These are phyloP conservation scores for Yarrowia hollandica DNA, from an alignment of 805 yeast genomes.

Conservation along the genomic window DNA sequence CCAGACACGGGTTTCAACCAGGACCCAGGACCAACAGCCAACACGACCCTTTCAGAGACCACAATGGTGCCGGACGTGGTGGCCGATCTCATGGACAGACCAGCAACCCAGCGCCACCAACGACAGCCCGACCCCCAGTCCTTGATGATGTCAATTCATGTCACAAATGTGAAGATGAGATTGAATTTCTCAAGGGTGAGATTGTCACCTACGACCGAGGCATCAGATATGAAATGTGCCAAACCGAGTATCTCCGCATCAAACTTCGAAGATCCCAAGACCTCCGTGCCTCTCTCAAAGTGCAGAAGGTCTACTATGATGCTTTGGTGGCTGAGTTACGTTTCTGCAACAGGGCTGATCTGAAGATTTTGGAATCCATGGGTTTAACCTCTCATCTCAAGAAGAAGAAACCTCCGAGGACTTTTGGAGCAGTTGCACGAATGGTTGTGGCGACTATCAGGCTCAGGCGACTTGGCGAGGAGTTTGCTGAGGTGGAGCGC, in stretches of 20 bases:
- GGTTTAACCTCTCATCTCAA: slow-evolving; percentile 7
- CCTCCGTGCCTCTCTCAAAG: background rate
- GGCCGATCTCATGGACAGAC: background rate
- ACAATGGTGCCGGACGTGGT: too few relatives aligned
- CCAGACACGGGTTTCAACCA: slow-evolving; percentile 9
- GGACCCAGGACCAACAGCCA: background rate
- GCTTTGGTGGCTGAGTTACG: slow-evolving; percentile 17
- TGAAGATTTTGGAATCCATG: slow-evolving; percentile 13
- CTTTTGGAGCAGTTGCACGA: slow-evolving; percentile 20
- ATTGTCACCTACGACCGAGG: slow-evolving; percentile 6
- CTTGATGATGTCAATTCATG: background rate
- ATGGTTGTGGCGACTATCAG: slow-evolving; percentile 2
- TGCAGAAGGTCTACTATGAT: slow-evolving; percentile 25
- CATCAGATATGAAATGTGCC: slow-evolving; percentile 10
- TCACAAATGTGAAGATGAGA: background rate
- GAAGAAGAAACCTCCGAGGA: background rate
- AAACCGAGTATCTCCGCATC: slow-evolving; percentile 4
- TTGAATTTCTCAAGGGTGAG: slow-evolving; percentile 24
- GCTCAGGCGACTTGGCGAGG: background rate
- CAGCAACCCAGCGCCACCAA: background rate
- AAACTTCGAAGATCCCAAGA: slow-evolving; percentile 10
- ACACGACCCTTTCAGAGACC: too few relatives aligned
- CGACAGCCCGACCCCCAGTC: too few relatives aligned
- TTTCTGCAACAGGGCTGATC: slow-evolving; percentile 23
- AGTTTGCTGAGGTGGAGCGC: slow-evolving; percentile 4